Percentiles rank a stretch among this genome's conserved stretches.
phyloP scores from a whole-genome alignment of 805 yeast genomes.

The Ogataea trehalophila region DNA sequence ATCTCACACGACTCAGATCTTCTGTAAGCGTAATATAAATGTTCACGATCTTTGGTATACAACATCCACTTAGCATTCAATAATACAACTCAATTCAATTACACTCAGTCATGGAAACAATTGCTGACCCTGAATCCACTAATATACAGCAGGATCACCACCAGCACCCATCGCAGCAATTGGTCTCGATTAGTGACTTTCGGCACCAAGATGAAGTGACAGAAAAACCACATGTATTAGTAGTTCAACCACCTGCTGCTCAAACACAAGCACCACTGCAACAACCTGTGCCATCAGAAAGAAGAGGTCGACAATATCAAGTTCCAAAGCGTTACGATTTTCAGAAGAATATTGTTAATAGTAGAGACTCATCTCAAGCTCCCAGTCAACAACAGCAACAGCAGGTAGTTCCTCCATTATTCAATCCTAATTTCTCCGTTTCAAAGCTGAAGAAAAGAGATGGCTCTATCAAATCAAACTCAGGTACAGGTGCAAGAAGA shows the following conservation, averaged over 20 bases:
- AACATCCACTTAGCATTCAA: too few species aligned
- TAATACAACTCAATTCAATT: too few species aligned
- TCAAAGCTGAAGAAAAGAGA: slow-evolving; percentile 13
- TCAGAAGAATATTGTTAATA: slow-evolving; percentile 19
- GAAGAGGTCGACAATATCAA: slow-evolving; percentile 27
- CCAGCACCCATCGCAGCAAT: too few species aligned
- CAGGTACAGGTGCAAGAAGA: slow-evolving; percentile 6
- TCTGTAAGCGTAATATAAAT: too few species aligned
- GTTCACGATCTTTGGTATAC: too few species aligned
- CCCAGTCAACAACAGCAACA: background rate
- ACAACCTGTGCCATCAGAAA: slow-evolving; percentile 7
- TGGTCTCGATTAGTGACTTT: too few species aligned
- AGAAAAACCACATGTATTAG: background rate
- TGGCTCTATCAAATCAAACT: slow-evolving; percentile 8
- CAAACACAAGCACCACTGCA: background rate
- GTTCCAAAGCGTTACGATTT: slow-evolving; percentile 27
- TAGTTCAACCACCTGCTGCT: background rate
- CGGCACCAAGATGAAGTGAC: background rate
- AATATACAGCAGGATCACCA: too few species aligned
- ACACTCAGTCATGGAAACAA: too few species aligned
- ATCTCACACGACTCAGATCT: too few species aligned
- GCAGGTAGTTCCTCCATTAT: slow-evolving; percentile 1
- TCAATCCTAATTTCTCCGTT: slow-evolving; percentile 13
- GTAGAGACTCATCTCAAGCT: slow-evolving; percentile 14
- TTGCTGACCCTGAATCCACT: too few species aligned